These are phyloP conservation scores for Leccinum subrobustum DNA, from an alignment of 1,284 basidiomycete species.

Conservation along the genomic window DNA sequence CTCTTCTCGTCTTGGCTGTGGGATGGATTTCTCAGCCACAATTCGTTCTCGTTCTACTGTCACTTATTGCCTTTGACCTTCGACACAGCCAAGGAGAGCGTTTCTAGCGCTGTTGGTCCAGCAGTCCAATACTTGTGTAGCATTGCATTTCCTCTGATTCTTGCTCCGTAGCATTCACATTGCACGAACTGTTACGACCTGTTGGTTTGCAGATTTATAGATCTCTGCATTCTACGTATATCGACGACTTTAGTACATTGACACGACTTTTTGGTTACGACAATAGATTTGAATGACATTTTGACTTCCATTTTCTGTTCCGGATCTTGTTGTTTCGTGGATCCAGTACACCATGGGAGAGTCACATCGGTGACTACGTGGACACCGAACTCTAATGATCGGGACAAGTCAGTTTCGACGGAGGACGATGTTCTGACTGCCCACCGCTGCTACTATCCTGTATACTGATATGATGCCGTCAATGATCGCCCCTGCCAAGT, in stretches of 20 bases:
- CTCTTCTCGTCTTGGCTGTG: slow-evolving; percentile 25
- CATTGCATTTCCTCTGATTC: slow-evolving; percentile 30
- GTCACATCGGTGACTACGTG: slow-evolving; percentile 7
- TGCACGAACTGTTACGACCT: slow-evolving; percentile 10
- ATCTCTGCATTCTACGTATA: slow-evolving; percentile 27
- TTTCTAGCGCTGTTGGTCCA: slow-evolving; percentile 30
- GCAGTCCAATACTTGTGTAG: slow-evolving; percentile 30
- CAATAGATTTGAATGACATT: too few relatives aligned
- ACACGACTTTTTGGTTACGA: slow-evolving; percentile 17
- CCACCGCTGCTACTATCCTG: neutral
- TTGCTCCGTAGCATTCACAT: slow-evolving; percentile 19
- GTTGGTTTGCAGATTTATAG: slow-evolving; percentile 22
- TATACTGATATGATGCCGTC: neutral
- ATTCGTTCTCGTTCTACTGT: slow-evolving; percentile 24
- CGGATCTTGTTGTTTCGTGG: too few relatives aligned
- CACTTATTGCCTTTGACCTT: slow-evolving; percentile 35
- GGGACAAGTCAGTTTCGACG: neutral
- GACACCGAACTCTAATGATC: neutral
- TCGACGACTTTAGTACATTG: neutral
- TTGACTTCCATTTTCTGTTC: too few relatives aligned
- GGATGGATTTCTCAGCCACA: slow-evolving; percentile 35
- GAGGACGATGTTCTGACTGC: neutral
- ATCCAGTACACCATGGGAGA: neutral
- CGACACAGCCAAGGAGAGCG: slow-evolving; percentile 29
- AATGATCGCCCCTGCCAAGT: neutral